Evolutionary conservation across 495 filamentous ascomycete genomes (phyloP).

Genomic region (Hypoxylon crocopeplum): DNA sequence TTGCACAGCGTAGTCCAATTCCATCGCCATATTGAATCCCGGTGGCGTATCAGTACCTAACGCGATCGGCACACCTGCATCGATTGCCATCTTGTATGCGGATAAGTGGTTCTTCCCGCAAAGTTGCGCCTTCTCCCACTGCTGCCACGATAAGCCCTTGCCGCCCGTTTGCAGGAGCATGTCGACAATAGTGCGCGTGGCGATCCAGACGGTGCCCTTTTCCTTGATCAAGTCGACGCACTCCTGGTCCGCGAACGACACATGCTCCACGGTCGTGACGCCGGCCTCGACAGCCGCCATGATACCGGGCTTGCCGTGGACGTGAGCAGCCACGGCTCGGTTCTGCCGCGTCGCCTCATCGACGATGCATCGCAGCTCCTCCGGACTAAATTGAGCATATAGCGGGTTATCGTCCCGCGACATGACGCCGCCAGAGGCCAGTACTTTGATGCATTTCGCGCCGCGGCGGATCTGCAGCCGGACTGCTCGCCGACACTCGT

Average conservation of each 20-base stretch:
- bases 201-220: constrained; percentile 51
- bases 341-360: constrained; percentile 54
- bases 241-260: constrained; percentile 53
- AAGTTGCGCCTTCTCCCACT: constrained; percentile 51
- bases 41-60: constrained; percentile 54
- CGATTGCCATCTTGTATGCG: constrained; percentile 54
- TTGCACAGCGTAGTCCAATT: constrained; percentile 57
- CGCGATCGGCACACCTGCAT: constrained; percentile 46
- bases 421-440: constrained; percentile 56
- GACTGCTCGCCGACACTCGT: constrained; percentile 55
- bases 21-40: constrained; percentile 54
- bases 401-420: constrained; percentile 54
- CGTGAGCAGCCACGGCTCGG: constrained; percentile 57
- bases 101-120: constrained; percentile 42
- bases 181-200: constrained; percentile 53
- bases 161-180: constrained; percentile 40
- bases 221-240: constrained; percentile 54
- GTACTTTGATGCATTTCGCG: constrained; percentile 59
- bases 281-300: constrained; percentile 55
- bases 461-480: constrained; percentile 57
- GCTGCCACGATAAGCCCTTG: constrained; percentile 40
- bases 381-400: constrained; percentile 56
- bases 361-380: constrained; percentile 57
- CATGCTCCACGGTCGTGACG: constrained; percentile 57
- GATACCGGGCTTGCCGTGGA: constrained; percentile 60